Conservation (phyloP, 208 protist genomes). For the Herpetomonas tarakana region DNA sequence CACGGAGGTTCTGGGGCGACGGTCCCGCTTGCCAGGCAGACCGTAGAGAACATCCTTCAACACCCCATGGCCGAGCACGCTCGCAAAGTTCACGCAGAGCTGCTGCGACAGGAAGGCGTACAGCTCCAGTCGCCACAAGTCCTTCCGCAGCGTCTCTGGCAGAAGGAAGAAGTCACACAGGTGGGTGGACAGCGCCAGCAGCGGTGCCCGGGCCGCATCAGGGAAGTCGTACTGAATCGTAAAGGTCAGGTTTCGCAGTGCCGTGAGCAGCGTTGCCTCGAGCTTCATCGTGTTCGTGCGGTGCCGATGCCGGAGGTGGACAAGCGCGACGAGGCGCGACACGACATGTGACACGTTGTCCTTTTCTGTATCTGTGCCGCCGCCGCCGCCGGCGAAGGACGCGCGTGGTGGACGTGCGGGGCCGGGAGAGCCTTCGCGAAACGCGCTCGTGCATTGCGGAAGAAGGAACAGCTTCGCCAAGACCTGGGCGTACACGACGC, state of each 20-base stretch:
- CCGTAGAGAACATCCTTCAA: constrained; percentile 22
- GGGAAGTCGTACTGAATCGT: constrained; percentile 44
- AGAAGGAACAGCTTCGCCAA: constrained; percentile 17
- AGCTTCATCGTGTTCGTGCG: constrained; percentile 44
- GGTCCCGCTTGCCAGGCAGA: no score
- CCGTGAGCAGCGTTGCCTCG: constrained; percentile 47
- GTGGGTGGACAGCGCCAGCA: constrained; percentile 39
- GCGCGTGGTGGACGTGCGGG: not conserved
- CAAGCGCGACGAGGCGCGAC: constrained; percentile 16
- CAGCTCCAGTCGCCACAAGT: constrained; percentile 67
- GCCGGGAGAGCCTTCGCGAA: not conserved
- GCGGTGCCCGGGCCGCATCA: constrained; percentile 15
- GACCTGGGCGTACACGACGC: constrained; percentile 16
- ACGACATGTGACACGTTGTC: constrained; percentile 1
- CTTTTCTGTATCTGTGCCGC: not conserved
- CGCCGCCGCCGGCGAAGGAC: constrained; percentile 1
- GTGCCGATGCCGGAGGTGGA: constrained; percentile 34
- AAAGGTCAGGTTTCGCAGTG: constrained; percentile 33
- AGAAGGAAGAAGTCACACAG: constrained; percentile 57
- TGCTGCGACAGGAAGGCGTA: constrained; percentile 45
- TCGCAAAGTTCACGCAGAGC: constrained; percentile 32
- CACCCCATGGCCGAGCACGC: constrained; percentile 37
- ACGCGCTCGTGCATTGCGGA: constrained; percentile 18
- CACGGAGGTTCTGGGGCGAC: no score
- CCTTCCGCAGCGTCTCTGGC: constrained; percentile 35